Conservation (phyloP, 73 alveolate genomes). For the Stentor roeselii region DNA sequence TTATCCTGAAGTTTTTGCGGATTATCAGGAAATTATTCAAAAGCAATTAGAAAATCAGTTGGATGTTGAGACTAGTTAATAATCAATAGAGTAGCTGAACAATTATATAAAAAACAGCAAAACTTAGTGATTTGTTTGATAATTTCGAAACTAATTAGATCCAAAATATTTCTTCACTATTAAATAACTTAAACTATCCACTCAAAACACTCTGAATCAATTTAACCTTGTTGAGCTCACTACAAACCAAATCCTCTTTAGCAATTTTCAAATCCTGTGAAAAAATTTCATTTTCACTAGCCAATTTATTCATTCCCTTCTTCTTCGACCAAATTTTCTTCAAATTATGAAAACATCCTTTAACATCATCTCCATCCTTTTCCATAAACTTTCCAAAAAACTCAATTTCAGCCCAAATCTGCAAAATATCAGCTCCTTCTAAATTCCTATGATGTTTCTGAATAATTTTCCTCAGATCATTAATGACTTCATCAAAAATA, state of each 20-base stretch:
- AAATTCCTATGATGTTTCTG: background rate
- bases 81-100: no score
- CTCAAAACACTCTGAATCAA: background rate
- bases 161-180: no score
- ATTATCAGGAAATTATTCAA: background rate
- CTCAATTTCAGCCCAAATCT: slow-evolving; percentile 7
- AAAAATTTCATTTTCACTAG: background rate
- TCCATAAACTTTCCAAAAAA: background rate
- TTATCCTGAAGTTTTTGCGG: background rate
- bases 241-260: background rate
- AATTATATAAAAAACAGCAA: no score
- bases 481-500: background rate
- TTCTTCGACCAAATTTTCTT: slow-evolving; percentile 1
- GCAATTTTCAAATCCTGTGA: background rate
- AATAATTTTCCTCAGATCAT: background rate
- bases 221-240: background rate
- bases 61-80: no score
- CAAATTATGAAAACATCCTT: slow-evolving; percentile 1
- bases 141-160: no score
- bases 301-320: slow-evolving; percentile 5
- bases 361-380: background rate
- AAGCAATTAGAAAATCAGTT: no score
- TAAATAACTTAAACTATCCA: no score
- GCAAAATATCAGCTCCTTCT: background rate
- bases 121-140: no score